Evolutionary conservation across 129 eudicot species (phyloP).

Genomic region (Pseudognaphalium luteoalbum): DNA sequence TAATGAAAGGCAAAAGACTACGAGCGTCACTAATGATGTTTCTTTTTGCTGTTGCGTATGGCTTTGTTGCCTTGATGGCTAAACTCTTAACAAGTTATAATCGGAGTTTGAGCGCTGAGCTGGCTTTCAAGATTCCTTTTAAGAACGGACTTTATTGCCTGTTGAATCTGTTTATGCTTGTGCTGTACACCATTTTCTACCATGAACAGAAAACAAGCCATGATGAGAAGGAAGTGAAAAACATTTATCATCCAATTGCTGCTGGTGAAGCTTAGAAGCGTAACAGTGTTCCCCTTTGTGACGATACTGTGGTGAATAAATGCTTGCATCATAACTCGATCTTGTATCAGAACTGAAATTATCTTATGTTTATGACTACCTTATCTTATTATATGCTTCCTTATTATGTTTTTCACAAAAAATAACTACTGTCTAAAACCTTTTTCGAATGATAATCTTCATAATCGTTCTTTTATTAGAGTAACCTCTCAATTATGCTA

Average conservation of each 20-base stretch:
- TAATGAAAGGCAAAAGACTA: slow-evolving; percentile 34
- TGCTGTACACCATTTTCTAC: slow-evolving; percentile 36
- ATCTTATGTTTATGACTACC: neutral
- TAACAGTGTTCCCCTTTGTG: neutral
- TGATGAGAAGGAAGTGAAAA: slow-evolving; percentile 24
- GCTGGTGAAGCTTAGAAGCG: slow-evolving; percentile 25
- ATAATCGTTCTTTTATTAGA: neutral
- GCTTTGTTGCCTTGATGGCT: slow-evolving; percentile 11
- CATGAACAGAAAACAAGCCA: slow-evolving; percentile 32
- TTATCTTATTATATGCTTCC: neutral
- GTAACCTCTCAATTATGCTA: neutral
- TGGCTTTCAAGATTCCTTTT: slow-evolving; percentile 33
- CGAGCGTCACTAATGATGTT: slow-evolving; percentile 33
- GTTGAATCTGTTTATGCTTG: slow-evolving; percentile 38
- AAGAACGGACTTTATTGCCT: slow-evolving; percentile 12
- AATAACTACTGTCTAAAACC: neutral
- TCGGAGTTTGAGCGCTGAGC: neutral
- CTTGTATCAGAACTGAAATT: slow-evolving; percentile 4
- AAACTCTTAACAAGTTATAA: slow-evolving; percentile 8
- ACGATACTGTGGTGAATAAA: slow-evolving; percentile 5
- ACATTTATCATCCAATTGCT: slow-evolving; percentile 30
- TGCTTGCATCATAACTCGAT: neutral
- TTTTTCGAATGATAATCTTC: too few species aligned
- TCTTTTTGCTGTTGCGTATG: slow-evolving; percentile 11
- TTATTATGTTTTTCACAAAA: neutral